Evolutionary conservation across 2,329 filamentous ascomycete species (phyloP).

Genomic region (Pseudogymnoascus sp.): DNA sequence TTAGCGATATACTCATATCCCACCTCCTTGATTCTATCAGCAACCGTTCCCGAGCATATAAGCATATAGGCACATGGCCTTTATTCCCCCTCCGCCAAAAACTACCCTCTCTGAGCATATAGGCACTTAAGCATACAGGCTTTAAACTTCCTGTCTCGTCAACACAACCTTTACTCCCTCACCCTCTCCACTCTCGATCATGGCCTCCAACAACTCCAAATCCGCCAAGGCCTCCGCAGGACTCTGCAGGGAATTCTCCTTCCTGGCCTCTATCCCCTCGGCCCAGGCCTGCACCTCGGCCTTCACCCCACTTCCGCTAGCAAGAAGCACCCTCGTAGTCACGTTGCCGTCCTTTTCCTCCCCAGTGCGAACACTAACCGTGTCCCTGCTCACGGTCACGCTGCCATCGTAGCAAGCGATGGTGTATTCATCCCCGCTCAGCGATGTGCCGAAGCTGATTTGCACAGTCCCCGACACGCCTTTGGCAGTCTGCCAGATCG

Average conservation of each 20-base stretch:
- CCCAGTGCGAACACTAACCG: conserved; percentile 23
- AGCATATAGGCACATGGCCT: not conserved
- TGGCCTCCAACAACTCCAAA: conserved; percentile 26
- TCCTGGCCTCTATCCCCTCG: conserved; percentile 20
- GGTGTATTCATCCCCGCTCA: conserved; percentile 24
- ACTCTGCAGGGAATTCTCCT: conserved; percentile 19
- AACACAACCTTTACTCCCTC: conserved; percentile 21
- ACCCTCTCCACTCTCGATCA: conserved; percentile 28
- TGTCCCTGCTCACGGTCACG: conserved; percentile 19
- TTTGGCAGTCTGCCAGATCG: conserved; percentile 25
- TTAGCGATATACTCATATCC: not conserved
- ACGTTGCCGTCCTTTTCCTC: conserved; percentile 20
- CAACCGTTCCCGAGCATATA: not conserved
- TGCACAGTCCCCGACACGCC: conserved; percentile 26
- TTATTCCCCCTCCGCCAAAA: not conserved
- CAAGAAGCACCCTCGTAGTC: conserved; percentile 22
- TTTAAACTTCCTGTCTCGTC: conserved; percentile 5
- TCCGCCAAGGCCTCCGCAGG: conserved; percentile 23
- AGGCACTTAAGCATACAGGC: not conserved
- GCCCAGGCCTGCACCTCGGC: conserved; percentile 26
- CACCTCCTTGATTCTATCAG: not conserved
- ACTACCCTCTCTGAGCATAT: not conserved
- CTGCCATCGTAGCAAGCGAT: conserved; percentile 27
- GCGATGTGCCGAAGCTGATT: conserved; percentile 25
- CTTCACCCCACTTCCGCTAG: conserved; percentile 24